Evolutionary conservation across 2,329 filamentous ascomycete species (phyloP).

Genomic region (Clonostachys rosea): DNA sequence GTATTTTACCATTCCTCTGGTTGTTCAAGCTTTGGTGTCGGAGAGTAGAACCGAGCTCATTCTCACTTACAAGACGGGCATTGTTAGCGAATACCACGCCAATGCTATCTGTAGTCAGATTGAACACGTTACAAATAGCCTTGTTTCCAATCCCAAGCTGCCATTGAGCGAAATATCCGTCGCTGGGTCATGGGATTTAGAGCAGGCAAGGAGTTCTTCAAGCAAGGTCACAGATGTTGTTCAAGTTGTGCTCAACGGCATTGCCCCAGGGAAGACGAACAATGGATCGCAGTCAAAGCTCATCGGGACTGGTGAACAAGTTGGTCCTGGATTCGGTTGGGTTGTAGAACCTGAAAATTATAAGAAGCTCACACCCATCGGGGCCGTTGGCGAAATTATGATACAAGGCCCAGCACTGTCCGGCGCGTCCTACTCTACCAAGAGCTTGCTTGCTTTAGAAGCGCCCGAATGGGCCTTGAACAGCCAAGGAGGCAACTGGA

Average conservation of each 20-base stretch:
- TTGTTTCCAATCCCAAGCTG: background rate
- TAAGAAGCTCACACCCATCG: no score
- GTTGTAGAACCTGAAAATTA: no score
- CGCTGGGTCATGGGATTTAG: slow-evolving; percentile 1
- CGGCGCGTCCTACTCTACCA: no score
- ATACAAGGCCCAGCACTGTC: no score
- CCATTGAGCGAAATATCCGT: background rate
- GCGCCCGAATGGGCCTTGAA: no score
- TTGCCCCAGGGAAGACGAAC: no score
- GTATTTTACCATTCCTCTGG: slow-evolving; percentile 1
- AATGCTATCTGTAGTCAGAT: slow-evolving; percentile 1
- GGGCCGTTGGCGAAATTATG: no score
- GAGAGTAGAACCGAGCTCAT: background rate
- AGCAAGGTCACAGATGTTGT: no score
- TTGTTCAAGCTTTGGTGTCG: background rate
- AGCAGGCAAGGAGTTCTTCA: background rate
- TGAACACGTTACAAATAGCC: slow-evolving; percentile 1
- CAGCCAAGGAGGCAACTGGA: background rate
- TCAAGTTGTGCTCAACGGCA: no score
- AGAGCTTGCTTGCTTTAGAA: no score
- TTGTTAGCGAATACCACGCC: background rate
- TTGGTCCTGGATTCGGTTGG: background rate
- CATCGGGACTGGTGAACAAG: background rate
- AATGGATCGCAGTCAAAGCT: no score
- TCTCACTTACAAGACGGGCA: slow-evolving; percentile 1